phyloP scores from a whole-genome alignment of 2,329 filamentous ascomycete genomes.

The Neonectria magnoliae region DNA sequence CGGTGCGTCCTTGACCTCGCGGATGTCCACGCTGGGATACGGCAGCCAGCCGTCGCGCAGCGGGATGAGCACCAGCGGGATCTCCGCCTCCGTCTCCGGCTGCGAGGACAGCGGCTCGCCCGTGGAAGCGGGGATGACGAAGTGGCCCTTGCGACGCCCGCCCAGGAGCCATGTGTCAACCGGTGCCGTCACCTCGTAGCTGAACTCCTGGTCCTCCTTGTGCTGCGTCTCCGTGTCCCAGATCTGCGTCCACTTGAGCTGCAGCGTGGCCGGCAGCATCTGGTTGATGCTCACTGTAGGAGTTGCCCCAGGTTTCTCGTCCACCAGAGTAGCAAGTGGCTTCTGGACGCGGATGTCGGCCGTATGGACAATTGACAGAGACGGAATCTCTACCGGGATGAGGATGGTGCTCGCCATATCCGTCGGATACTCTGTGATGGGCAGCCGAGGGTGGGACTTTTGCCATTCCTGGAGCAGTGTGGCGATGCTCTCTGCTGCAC shows the following conservation, averaged over 20 bases:
- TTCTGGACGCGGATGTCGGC: constrained; percentile 70
- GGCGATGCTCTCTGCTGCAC: constrained; percentile 42
- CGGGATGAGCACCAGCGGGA: constrained; percentile 82
- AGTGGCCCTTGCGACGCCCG: constrained; percentile 81
- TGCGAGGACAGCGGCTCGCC: constrained; percentile 56
- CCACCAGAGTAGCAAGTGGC: constrained; percentile 46
- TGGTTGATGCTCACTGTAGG: constrained; percentile 69
- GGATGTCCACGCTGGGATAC: constrained; percentile 82
- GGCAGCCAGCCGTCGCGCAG: constrained; percentile 81
- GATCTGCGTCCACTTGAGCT: constrained; percentile 69
- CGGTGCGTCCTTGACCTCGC: constrained; percentile 59
- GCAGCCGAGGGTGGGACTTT: constrained; percentile 40
- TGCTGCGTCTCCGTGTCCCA: constrained; percentile 64
- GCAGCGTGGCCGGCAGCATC: constrained; percentile 70
- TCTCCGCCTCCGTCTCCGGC: constrained; percentile 63
- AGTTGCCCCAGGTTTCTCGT: constrained; percentile 46
- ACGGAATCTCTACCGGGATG: constrained; percentile 90
- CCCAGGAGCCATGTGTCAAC: constrained; percentile 86
- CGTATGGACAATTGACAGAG: constrained; percentile 83
- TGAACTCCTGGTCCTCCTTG: constrained; percentile 73
- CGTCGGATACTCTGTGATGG: constrained; percentile 35
- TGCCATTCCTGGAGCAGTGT: constrained; percentile 49
- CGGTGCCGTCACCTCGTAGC: constrained; percentile 81
- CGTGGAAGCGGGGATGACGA: constrained; percentile 63
- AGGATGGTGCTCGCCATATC: constrained; percentile 71